Evolutionary conservation across 1,139 yeast genomes (phyloP).

Genomic region (Sporopachydermia cereana): DNA sequence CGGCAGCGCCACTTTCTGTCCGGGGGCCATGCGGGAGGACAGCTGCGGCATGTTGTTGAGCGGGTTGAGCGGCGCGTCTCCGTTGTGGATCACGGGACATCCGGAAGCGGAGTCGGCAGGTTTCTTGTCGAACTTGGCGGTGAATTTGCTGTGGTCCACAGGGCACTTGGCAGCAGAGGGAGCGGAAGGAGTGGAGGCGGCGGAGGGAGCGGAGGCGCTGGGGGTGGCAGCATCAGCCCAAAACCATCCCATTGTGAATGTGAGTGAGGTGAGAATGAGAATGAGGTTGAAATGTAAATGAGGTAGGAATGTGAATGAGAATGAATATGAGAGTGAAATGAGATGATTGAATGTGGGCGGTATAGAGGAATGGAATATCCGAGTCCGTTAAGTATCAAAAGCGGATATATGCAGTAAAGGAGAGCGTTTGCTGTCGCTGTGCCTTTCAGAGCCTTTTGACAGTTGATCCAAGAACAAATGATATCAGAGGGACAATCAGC

Average conservation of each 20-base stretch:
- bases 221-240: slow-evolving; percentile 41
- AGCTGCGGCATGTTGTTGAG: slow-evolving; percentile 81
- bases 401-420: too few relatives aligned
- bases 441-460: too few relatives aligned
- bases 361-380: too few relatives aligned
- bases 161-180: slow-evolving; percentile 32
- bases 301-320: too few relatives aligned
- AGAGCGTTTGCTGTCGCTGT: too few relatives aligned
- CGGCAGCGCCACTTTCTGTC: slow-evolving; percentile 67
- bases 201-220: slow-evolving; percentile 8
- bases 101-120: slow-evolving; percentile 12
- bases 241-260: slow-evolving; percentile 62
- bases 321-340: too few relatives aligned
- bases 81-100: slow-evolving; percentile 26
- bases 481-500: too few relatives aligned
- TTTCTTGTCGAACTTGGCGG: slow-evolving; percentile 10
- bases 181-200: slow-evolving; percentile 13
- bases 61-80: slow-evolving; percentile 36
- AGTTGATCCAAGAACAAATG: too few relatives aligned
- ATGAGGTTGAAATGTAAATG: too few relatives aligned
- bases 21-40: slow-evolving; percentile 62
- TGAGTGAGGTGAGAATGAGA: neutral
- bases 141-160: slow-evolving; percentile 25
- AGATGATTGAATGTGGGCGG: too few relatives aligned
- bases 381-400: too few relatives aligned